These are phyloP conservation scores for Arabidopsis suecica DNA, from an alignment of 345 rosid genomes.

Conservation along the genomic window DNA sequence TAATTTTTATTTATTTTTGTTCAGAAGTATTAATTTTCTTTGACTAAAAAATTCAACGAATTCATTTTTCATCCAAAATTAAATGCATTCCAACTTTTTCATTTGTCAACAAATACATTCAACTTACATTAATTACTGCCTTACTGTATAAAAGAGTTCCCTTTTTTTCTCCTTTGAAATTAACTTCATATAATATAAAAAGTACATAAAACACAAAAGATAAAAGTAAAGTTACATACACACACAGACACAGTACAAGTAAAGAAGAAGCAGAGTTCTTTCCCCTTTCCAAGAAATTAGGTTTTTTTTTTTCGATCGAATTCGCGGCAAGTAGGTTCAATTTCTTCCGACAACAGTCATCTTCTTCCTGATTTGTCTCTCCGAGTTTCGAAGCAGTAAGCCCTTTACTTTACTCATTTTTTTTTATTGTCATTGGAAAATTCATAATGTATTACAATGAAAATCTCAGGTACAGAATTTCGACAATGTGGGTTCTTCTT, in stretches of 20 bases:
- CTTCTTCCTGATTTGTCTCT: slow-evolving; percentile 29
- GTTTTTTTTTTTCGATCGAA: slow-evolving; percentile 30
- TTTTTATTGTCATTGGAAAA: slow-evolving; percentile 8
- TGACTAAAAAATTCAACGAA: slow-evolving; percentile 19
- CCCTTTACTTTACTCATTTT: slow-evolving; percentile 29
- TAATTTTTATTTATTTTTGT: not conserved
- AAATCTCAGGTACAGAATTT: not conserved
- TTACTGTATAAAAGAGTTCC: not conserved
- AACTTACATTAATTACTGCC: slow-evolving; percentile 23
- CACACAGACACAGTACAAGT: slow-evolving; percentile 1
- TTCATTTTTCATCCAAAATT: not conserved
- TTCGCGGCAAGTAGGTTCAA: slow-evolving; percentile 32
- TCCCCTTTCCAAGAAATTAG: slow-evolving; percentile 34
- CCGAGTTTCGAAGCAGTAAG: slow-evolving; percentile 32
- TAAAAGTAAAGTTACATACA: not conserved
- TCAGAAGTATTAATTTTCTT: not conserved
- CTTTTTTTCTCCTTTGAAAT: not conserved
- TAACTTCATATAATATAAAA: not conserved
- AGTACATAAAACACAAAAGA: not conserved
- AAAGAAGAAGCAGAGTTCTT: slow-evolving; percentile 3
- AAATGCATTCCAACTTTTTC: slow-evolving; percentile 6
- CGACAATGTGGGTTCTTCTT: slow-evolving; percentile 6
- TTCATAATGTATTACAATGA: slow-evolving; percentile 18
- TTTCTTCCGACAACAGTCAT: slow-evolving; percentile 32
- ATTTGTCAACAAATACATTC: slow-evolving; percentile 18